A percentile compares a stretch with the other conserved stretches of the same genome.
Conservation (phyloP, 345 rosid species). For the Moricandia arvensis region DNA sequence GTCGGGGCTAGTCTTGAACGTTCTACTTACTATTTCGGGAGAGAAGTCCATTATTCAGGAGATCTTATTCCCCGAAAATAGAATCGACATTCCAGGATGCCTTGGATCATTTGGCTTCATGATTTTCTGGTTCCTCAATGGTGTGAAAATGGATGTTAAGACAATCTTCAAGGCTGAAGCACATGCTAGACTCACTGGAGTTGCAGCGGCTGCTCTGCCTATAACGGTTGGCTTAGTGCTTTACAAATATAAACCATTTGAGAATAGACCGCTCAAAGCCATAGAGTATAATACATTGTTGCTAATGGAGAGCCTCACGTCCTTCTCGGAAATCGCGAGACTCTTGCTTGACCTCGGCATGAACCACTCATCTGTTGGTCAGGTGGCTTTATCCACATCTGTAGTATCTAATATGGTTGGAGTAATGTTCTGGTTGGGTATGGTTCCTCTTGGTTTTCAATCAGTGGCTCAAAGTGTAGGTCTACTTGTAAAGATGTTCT, state of each 20-base stretch:
- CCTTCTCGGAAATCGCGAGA: slow-evolving; percentile 44
- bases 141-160: slow-evolving; percentile 51
- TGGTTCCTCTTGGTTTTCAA: not conserved
- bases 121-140: slow-evolving; percentile 48
- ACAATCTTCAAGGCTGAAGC: slow-evolving; percentile 25
- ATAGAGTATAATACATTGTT: not conserved
- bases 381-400: slow-evolving; percentile 44
- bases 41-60: not conserved
- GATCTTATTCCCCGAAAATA: slow-evolving; percentile 25
- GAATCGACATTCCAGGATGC: slow-evolving; percentile 33
- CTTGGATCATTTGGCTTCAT: slow-evolving; percentile 42
- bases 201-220: slow-evolving; percentile 35
- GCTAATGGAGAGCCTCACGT: slow-evolving; percentile 34
- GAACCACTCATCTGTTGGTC: slow-evolving; percentile 51
- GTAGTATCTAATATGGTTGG: slow-evolving; percentile 36
- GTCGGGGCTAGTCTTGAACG: slow-evolving; percentile 26
- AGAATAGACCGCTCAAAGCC: not conserved
- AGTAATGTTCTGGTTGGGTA: not conserved
- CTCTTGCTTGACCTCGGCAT: slow-evolving; percentile 53
- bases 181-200: slow-evolving; percentile 35
- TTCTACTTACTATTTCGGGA: not conserved
- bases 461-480: not conserved
- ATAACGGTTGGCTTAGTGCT: not conserved
- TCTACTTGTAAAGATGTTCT: not conserved
- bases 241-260: not conserved